Base-by-base conservation (phyloP, 495 filamentous ascomycete species). In the Penicillium canariense region DNA sequence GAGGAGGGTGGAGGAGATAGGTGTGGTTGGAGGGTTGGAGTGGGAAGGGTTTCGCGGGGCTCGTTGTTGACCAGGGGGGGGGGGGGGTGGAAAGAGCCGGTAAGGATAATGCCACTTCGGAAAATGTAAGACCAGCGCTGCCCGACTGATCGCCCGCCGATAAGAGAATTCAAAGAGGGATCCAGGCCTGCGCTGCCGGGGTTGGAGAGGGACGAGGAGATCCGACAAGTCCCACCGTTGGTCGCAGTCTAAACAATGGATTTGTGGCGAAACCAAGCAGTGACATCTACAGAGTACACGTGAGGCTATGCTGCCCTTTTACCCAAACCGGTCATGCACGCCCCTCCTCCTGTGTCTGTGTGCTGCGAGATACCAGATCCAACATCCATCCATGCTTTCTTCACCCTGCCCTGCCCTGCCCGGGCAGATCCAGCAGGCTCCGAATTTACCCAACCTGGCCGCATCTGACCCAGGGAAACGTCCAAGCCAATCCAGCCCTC, bases 1-100 rank as follows among this genome's bases (percentile, higher is more conserved):
- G 42, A 32, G n/a, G 30, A 32, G 30, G 12, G 30, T 32, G 30
- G 30, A 32, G 30, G 30, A 6, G 56, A 60, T 50, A 59, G 49
- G 63, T 59, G 54, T n/a, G n/a, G 54, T 32, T 6, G 30, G 12
- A 12, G 30, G 6, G 30, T 6, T 32, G 30, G 6, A 6, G 6
- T 32, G 59, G 60, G 60, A 60, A 62, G 58, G 66, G 61, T 56
- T 61, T 70, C 69, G 69, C 71, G 68, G 68, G 71, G 69, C 58
- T 47, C 31, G 43, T 68, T 74, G 69, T 74, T 72, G 69, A 72
- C 69, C 67, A 56, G 59, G 63, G 64, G 56, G 65, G 66, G 62
- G 38, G 60, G 51, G 54, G 60, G 66, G 66, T 57, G 65, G 62
- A 62, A 40, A 59, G 14, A 34, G 9, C 52, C 54, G 62, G 52